Evolutionary conservation across 2,329 filamentous ascomycete species (phyloP).

Genomic region (Paraphaeosphaeria sporulosa): DNA sequence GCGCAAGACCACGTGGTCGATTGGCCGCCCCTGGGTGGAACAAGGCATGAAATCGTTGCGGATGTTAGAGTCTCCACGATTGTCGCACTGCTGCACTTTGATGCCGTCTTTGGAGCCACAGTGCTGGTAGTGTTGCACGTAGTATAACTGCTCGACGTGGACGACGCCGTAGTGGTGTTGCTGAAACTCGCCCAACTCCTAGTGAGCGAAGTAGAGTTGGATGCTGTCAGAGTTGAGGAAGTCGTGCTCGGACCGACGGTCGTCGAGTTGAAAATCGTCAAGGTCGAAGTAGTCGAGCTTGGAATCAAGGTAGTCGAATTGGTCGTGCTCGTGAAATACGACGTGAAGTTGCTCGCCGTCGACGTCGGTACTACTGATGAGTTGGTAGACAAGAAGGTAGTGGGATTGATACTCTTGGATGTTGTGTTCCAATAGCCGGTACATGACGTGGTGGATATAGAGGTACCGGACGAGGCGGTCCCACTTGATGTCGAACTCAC

Average conservation of each 20-base stretch:
- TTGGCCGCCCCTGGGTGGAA: too few species aligned
- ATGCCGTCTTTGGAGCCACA: not conserved
- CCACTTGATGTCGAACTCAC: not conserved
- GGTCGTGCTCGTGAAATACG: not conserved
- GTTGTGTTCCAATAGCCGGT: not conserved
- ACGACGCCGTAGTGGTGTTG: not conserved
- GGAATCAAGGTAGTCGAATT: not conserved
- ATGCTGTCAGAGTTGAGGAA: not conserved
- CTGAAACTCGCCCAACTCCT: not conserved
- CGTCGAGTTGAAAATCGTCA: not conserved
- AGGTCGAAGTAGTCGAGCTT: not conserved
- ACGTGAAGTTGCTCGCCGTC: not conserved
- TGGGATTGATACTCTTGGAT: not conserved
- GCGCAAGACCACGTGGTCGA: too few species aligned
- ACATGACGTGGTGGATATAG: not conserved
- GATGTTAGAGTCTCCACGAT: not conserved
- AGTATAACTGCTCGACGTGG: not conserved
- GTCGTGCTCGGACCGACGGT: not conserved
- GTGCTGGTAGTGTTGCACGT: slow-evolving; percentile 1
- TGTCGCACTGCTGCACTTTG: not conserved
- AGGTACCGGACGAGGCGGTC: not conserved
- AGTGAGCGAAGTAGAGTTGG: too few species aligned
- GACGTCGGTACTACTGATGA: not conserved
- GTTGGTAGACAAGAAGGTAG: not conserved
- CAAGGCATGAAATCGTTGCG: not conserved